Percentiles rank a stretch among this genome's conserved stretches.
Evolutionary conservation across 306 rosid genomes (phyloP).

Genomic region (Luffa aegyptiaca): DNA sequence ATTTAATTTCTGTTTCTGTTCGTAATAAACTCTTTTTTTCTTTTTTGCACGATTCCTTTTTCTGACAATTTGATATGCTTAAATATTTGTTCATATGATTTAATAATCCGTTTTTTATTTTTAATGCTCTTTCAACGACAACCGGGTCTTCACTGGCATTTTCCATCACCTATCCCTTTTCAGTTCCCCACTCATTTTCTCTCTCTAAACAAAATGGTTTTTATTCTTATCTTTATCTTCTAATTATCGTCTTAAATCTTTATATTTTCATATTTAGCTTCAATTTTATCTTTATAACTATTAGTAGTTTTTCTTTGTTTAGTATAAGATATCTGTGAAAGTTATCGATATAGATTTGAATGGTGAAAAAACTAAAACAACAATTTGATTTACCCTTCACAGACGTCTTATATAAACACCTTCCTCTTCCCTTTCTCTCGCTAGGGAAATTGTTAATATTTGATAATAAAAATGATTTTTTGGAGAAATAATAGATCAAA

Average conservation of each 20-base stretch:
- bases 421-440: too few species aligned
- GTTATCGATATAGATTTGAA: too few species aligned
- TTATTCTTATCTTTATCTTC: background rate
- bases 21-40: background rate
- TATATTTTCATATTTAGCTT: background rate
- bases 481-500: too few species aligned
- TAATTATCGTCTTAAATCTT: too few species aligned
- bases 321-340: too few species aligned
- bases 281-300: too few species aligned
- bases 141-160: conserved; percentile 5
- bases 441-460: too few species aligned
- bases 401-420: too few species aligned
- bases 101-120: background rate
- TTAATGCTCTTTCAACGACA: background rate
- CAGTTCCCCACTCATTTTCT: background rate
- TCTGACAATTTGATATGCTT: conserved; percentile 4
- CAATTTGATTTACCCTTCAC: too few species aligned
- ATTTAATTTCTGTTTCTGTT: background rate
- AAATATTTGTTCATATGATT: background rate
- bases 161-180: conserved; percentile 10
- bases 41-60: conserved; percentile 4
- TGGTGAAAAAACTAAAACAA: too few species aligned
- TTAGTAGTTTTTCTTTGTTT: too few species aligned
- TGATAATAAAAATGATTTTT: too few species aligned
- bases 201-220: background rate